These are phyloP conservation scores for Aspergillus phoenicis DNA, from an alignment of 2,329 filamentous ascomycete species.

Conservation along the genomic window DNA sequence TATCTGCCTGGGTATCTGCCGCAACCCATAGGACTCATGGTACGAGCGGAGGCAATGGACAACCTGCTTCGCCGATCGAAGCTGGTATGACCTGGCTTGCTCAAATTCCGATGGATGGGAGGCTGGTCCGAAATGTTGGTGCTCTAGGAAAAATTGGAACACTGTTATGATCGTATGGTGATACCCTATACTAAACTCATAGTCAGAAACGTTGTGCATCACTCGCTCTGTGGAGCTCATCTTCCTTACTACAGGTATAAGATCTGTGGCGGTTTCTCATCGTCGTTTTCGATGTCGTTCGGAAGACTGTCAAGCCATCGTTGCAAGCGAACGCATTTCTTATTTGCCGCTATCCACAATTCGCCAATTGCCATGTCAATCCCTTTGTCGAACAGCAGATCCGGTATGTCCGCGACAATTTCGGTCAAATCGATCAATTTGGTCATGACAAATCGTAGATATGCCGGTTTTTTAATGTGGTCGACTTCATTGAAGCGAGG, in stretches of 20 bases:
- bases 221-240: neutral
- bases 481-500: constrained; percentile 34
- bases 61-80: constrained; percentile 29
- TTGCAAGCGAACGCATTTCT: constrained; percentile 25
- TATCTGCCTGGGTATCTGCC: constrained; percentile 33
- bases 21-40: constrained; percentile 32
- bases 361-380: constrained; percentile 17
- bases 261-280: constrained; percentile 29
- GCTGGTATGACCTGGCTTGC: constrained; percentile 20
- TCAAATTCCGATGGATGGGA: constrained; percentile 14
- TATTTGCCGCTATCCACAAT: constrained; percentile 22
- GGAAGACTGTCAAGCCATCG: constrained; percentile 29
- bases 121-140: constrained; percentile 14
- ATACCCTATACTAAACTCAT: constrained; percentile 30
- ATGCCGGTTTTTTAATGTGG: constrained; percentile 28
- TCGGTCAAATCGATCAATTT: constrained; percentile 26
- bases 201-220: constrained; percentile 16
- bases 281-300: constrained; percentile 17
- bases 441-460: constrained; percentile 30
- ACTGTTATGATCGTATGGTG: constrained; percentile 31
- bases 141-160: constrained; percentile 27
- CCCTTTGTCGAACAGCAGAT: constrained; percentile 28
- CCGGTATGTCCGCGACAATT: constrained; percentile 28
- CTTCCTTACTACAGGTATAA: constrained; percentile 33
- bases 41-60: constrained; percentile 31